Base-by-base conservation (phyloP, 1,284 basidiomycete species). In the Paramarasmius palmivorus region DNA sequence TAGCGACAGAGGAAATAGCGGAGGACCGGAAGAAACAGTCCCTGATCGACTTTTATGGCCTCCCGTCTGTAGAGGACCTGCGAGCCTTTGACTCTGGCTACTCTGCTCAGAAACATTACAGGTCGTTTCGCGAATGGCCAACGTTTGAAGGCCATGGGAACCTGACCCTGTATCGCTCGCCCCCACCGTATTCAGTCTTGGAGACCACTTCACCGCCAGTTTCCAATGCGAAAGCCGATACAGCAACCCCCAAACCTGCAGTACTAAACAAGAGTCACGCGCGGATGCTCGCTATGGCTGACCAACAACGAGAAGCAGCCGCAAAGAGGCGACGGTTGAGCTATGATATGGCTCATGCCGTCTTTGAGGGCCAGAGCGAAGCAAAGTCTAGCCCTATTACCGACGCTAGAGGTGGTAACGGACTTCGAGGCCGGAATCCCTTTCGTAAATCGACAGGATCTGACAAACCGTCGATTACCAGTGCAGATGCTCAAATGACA, bases 161-260 rank as follows among this genome's bases (percentile, higher is more conserved):
- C 12, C 65, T 78, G 22, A 75, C 74, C 68, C 73, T 82, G 19
- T 78, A 71, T 59, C 76, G 80, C 6, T 54, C 63, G 1, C 75
- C 74, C 1, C 75, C 73, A 2, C 67, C 74, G 14, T 79, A 75
- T 76, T 55, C 29, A 38, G 54, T 25, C 47, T 64, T 17, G 57
- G 59, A 15, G 34, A 38, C 53, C 8, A 29, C 20, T 10, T 10
- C 17, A 23, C 26, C 52, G 4, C 34, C 44, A n/a, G n/a, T n/a
- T 14, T 25, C 25, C 5, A 52, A 45, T 26, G 4, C 44, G 19
- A 46, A 29, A 32, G 32, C n/a, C 8, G 25, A 29, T 6, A 12
- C n/a, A 15, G 25, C 17, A 17, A n/a, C n/a, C 25, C 25, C 12
- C 25, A 32, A n/a, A 25, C 22, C 22, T 17, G 44, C 44, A 14